A percentile compares a stretch with the other conserved stretches of the same genome.
These are phyloP conservation scores for Rhynchospora tenuis DNA, from an alignment of 176 grass and related monocot genomes.

Conservation along the genomic window DNA sequence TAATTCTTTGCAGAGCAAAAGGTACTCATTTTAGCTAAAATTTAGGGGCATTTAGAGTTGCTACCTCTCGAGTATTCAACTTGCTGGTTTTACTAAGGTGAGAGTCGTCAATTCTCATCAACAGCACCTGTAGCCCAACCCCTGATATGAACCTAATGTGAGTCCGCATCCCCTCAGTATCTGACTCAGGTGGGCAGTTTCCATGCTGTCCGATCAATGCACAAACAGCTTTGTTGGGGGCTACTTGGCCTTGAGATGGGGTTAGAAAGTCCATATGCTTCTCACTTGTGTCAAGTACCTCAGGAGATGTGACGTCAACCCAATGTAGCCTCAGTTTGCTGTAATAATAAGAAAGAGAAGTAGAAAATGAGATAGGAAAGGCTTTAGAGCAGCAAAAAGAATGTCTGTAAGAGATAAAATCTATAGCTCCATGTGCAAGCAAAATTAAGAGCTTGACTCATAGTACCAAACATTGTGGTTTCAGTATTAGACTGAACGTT, in stretches of 20 bases:
- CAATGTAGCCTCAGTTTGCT: not conserved
- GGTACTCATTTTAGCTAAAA: slow-evolving; percentile 27
- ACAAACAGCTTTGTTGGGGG: not conserved
- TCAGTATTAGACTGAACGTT: not conserved
- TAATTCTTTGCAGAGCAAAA: slow-evolving; percentile 65
- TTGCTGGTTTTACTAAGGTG: not conserved
- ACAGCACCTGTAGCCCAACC: not conserved
- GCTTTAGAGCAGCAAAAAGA: not conserved
- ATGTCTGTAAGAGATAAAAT: not conserved
- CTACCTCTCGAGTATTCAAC: not conserved
- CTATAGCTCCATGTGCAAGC: not conserved
- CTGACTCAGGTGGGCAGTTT: not conserved
- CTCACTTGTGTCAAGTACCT: not conserved
- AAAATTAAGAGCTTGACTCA: not conserved
- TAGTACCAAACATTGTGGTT: not conserved
- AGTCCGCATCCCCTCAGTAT: not conserved
- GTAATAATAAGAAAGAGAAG: not conserved
- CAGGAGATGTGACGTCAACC: not conserved
- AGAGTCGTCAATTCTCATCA: not conserved
- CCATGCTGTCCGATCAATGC: not conserved
- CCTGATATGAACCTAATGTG: not conserved
- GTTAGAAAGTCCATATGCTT: not conserved
- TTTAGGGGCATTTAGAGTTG: not conserved
- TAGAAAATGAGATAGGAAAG: not conserved
- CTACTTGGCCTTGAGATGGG: not conserved